Conservation (phyloP, 352 stramenopile species). For the Phytophthora fragariaefolia region DNA sequence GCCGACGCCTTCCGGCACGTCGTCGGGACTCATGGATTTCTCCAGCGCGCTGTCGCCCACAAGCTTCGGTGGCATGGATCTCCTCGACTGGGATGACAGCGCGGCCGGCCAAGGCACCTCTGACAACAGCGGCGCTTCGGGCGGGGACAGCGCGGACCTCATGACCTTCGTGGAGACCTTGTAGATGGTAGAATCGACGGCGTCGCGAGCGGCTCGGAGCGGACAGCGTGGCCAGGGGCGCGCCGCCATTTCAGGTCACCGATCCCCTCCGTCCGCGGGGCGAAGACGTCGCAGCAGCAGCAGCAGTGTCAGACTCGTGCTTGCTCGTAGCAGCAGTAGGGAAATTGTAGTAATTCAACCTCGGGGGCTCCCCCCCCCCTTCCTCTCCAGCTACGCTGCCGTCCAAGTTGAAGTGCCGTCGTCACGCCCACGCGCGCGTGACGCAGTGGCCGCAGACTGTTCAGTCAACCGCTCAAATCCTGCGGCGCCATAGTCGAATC, state of each 20-base stretch:
- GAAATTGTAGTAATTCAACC: constrained; percentile 43
- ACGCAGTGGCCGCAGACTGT: constrained; percentile 6
- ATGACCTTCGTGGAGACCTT: constrained; percentile 79
- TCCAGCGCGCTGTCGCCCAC: constrained; percentile 71
- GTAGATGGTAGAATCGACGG: constrained; percentile 28
- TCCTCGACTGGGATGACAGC: constrained; percentile 46
- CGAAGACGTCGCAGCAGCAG: no score
- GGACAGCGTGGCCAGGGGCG: not conserved
- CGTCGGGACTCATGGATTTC: constrained; percentile 69
- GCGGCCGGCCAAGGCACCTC: constrained; percentile 26
- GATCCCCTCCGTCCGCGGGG: constrained; percentile 2
- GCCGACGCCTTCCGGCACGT: constrained; percentile 44
- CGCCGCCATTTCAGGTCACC: not conserved
- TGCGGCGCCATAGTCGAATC: constrained; percentile 17
- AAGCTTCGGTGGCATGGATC: constrained; percentile 65
- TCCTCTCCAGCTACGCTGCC: not conserved
- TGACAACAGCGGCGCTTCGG: constrained; percentile 20
- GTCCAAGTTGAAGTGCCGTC: constrained; percentile 23
- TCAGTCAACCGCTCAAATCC: constrained; percentile 31
- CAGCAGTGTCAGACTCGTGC: not conserved
- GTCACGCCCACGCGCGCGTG: not conserved
- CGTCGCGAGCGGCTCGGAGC: not conserved
- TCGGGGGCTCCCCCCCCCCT: no score
- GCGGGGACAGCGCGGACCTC: constrained; percentile 61
- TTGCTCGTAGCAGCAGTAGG: constrained; percentile 19